Conservation (phyloP, 352 stramenopile species). For the Phytophthora podocarpi region DNA sequence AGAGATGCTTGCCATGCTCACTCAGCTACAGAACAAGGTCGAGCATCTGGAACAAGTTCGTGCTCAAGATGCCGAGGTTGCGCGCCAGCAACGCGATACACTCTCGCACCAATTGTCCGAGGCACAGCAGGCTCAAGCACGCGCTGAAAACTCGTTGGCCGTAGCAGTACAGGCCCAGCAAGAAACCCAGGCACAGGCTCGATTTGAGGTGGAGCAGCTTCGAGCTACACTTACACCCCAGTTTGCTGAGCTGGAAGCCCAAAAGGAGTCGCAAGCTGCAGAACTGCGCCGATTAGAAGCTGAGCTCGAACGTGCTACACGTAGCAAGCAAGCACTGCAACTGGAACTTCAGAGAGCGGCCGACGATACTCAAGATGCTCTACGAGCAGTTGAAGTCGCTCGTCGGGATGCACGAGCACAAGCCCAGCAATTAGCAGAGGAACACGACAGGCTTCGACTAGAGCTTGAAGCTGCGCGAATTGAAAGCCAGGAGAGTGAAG, state of each 20-base stretch:
- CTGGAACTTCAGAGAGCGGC: conserved; percentile 55
- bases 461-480: conserved; percentile 52
- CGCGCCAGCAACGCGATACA: conserved; percentile 27
- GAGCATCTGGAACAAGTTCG: conserved; percentile 59
- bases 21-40: conserved; percentile 51
- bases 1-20: conserved; percentile 74
- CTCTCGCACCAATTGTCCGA: conserved; percentile 23
- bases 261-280: conserved; percentile 29
- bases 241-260: conserved; percentile 31
- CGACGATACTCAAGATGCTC: conserved; percentile 60
- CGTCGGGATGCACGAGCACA: conserved; percentile 54
- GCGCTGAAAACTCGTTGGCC: conserved; percentile 16
- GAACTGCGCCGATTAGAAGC: conserved; percentile 51
- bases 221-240: conserved; percentile 31
- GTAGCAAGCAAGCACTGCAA: conserved; percentile 57
- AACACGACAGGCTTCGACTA: conserved; percentile 48
- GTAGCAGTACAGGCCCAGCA: conserved; percentile 24
- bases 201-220: conserved; percentile 30
- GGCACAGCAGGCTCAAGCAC: conserved; percentile 27
- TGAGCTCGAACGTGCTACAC: conserved; percentile 51
- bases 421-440: conserved; percentile 44
- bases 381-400: conserved; percentile 68
- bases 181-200: conserved; percentile 23
- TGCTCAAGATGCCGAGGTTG: conserved; percentile 42
- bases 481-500: conserved; percentile 46